Conservation (phyloP, 495 filamentous ascomycete genomes). For the Hypoxylon subgilvum region DNA sequence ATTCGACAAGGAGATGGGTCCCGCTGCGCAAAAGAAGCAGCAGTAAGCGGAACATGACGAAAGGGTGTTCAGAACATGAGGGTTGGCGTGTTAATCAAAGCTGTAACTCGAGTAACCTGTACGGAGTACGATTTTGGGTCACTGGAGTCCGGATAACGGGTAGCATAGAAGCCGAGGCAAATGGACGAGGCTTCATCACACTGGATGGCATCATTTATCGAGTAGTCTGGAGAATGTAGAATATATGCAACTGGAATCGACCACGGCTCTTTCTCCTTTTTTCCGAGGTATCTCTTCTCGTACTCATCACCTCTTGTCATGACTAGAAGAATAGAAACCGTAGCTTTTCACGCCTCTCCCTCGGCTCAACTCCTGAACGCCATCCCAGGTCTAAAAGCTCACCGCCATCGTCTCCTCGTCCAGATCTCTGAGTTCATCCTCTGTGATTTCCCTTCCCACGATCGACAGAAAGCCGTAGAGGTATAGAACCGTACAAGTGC, state of each 20-base stretch:
- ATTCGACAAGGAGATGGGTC: conserved; percentile 95
- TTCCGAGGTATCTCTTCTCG: background rate
- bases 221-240: conserved; percentile 33
- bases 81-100: conserved; percentile 17
- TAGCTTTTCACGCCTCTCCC: background rate
- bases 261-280: conserved; percentile 6
- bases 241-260: conserved; percentile 36
- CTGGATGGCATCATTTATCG: conserved; percentile 17
- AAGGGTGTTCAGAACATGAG: background rate
- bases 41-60: conserved; percentile 47
- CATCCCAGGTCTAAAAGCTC: background rate
- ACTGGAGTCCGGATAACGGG: conserved; percentile 38
- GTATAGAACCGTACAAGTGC: background rate
- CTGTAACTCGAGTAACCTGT: conserved; percentile 29
- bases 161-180: conserved; percentile 38
- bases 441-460: no score
- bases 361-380: conserved; percentile 28
- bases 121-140: conserved; percentile 35
- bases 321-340: background rate
- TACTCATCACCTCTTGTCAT: background rate
- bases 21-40: conserved; percentile 84
- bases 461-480: background rate
- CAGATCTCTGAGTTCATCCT: background rate
- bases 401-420: background rate
- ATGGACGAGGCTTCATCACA: conserved; percentile 13